Base-by-base conservation (phyloP, 768 basidiomycete genomes). In the Chiua virens region DNA sequence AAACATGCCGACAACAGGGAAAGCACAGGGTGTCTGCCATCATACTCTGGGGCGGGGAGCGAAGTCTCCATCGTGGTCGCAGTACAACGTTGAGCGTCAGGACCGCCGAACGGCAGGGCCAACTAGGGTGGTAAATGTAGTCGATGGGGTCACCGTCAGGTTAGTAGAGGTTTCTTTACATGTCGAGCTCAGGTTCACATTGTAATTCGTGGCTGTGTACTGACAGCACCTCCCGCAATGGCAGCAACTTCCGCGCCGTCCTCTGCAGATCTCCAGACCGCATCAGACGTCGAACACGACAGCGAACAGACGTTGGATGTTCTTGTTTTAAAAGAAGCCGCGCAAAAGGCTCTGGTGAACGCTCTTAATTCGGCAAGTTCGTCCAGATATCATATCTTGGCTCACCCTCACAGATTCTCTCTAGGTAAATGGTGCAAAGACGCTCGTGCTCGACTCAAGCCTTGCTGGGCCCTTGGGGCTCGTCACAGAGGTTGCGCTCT, bases 361-460 rank as follows among this genome's bases (percentile, higher is more conserved):
- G 82, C 88, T 18, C 72, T 97, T 55, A 95, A 96, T 67, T 86
- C 91, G 36, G 91, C 87, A 59, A 54, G 72, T 56, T 37, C 25
- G 36, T 45, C 13, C 21, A 20, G 14, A 25, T 41, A 25, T 37
- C n/a, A 10, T 18, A 4, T 9, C 7, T 17, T 21, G n/a, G 37
- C 18, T 32, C 34, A 8, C 13, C 17, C 56, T 64, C 44, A 64
- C 42, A 23, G 27, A 49, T 42, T 25, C 18, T 30, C 30, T 14
- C 41, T 54, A 92, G 90, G 87, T 93, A 9, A 91, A 88, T 70
- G 95, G 95, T 15, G 87, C 89, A 40, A 98, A 99, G 76, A 99
- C 96, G 1, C 83, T 99, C 25, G 91, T 98, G n/a, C 79, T 99
- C 1, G 93, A 98, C 62, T 76, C 89, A 5, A 78, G 85, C 3